A percentile compares a stretch with the other conserved stretches of the same genome.
phyloP scores from a whole-genome alignment of 2,329 filamentous ascomycete genomes.

The Zasmidium citrigriseum region DNA sequence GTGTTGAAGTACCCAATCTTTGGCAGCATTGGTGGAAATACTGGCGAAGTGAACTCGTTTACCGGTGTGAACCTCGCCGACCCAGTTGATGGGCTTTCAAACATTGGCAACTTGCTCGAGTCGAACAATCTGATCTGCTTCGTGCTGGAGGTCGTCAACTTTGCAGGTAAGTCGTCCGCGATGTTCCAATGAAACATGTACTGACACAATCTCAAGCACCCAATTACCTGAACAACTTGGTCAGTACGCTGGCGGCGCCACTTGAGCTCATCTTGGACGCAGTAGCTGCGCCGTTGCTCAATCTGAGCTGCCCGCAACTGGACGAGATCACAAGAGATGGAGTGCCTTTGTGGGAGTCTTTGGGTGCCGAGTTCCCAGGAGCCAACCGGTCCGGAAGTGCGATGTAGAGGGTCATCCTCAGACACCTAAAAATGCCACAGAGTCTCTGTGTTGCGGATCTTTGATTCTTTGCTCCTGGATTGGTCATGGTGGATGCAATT shows the following conservation, averaged over 20 bases:
- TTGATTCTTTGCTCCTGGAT: too few species aligned
- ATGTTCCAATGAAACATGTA: background rate
- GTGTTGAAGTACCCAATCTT: constrained; percentile 20
- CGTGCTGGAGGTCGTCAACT: constrained; percentile 32
- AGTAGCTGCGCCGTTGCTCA: constrained; percentile 17
- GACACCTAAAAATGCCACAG: too few species aligned
- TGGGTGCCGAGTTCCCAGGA: constrained; percentile 21
- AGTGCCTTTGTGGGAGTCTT: constrained; percentile 20
- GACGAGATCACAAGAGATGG: constrained; percentile 22
- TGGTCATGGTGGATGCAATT: too few species aligned
- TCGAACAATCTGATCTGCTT: constrained; percentile 22
- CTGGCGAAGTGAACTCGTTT: constrained; percentile 28
- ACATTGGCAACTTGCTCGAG: constrained; percentile 27
- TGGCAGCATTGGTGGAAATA: constrained; percentile 26
- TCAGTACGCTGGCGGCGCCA: constrained; percentile 20
- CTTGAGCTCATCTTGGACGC: constrained; percentile 17
- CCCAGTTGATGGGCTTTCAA: constrained; percentile 45
- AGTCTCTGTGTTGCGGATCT: too few species aligned
- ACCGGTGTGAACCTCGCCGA: constrained; percentile 29
- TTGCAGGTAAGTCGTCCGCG: constrained; percentile 23
- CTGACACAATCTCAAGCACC: constrained; percentile 22
- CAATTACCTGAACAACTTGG: constrained; percentile 34
- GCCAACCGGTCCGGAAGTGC: constrained; percentile 12
- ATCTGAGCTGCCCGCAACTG: constrained; percentile 20
- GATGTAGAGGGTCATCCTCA: too few species aligned